Conservation (phyloP, 2,329 filamentous ascomycete species). For the Aspergillus felis region DNA sequence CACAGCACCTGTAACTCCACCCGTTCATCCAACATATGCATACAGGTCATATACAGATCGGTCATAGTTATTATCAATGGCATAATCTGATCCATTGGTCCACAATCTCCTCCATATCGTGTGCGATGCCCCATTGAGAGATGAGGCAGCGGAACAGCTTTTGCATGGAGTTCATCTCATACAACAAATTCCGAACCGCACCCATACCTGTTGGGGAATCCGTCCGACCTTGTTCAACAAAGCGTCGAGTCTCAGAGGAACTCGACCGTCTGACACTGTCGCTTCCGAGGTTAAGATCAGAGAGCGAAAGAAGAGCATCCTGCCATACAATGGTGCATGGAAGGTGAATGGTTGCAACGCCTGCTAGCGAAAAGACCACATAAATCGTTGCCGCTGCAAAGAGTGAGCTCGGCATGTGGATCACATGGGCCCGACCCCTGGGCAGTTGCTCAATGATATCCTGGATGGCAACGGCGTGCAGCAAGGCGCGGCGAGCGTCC, state of each 20-base stretch:
- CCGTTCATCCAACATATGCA: not conserved
- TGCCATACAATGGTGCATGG: conserved; percentile 42
- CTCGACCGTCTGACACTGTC: conserved; percentile 19
- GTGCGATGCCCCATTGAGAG: conserved; percentile 45
- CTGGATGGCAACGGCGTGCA: conserved; percentile 46
- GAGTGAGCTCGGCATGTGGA: conserved; percentile 44
- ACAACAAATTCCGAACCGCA: conserved; percentile 40
- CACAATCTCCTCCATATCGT: conserved; percentile 44
- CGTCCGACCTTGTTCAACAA: conserved; percentile 30
- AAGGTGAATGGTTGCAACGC: conserved; percentile 34
- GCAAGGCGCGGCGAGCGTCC: conserved; percentile 38
- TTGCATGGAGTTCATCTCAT: conserved; percentile 47
- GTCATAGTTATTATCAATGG: conserved; percentile 23
- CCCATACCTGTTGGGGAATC: conserved; percentile 18
- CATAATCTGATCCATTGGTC: conserved; percentile 44
- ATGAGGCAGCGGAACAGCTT: conserved; percentile 44
- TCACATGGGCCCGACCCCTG: conserved; percentile 42
- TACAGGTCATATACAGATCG: not conserved
- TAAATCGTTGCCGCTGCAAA: conserved; percentile 45
- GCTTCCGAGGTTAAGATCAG: conserved; percentile 25
- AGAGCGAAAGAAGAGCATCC: conserved; percentile 31
- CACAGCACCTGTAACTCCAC: no score
- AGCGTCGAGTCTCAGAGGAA: conserved; percentile 37
- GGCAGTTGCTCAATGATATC: conserved; percentile 46
- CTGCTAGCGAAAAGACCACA: conserved; percentile 38